Evolutionary conservation across 2,329 filamentous ascomycete genomes (phyloP).

Genomic region (Rutstroemia sp.): DNA sequence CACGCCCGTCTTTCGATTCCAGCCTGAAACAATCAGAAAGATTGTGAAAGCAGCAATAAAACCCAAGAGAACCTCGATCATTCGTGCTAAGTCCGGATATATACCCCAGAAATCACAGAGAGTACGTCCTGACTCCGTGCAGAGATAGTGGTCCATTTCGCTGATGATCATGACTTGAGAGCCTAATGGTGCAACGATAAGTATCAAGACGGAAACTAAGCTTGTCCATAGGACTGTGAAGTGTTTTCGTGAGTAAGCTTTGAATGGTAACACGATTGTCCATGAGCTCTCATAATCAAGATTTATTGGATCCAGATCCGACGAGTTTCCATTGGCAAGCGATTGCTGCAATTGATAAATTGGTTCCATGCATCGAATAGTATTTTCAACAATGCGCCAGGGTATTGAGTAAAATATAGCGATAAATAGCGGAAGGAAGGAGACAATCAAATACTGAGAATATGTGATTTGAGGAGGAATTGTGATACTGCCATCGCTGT

Average conservation of each 20-base stretch:
- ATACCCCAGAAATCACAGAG: not conserved
- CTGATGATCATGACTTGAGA: not conserved
- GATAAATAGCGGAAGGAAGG: not conserved
- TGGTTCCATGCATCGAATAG: not conserved
- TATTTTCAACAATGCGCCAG: constrained; percentile 2
- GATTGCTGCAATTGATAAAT: not conserved
- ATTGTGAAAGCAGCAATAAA: not conserved
- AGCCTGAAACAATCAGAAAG: not conserved
- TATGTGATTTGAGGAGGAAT: too few species aligned
- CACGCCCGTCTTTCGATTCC: not conserved
- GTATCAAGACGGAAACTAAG: not conserved
- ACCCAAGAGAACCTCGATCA: not conserved
- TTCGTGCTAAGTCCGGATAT: not conserved
- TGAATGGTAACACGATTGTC: not conserved
- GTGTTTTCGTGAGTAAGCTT: not conserved
- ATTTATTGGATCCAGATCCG: not conserved
- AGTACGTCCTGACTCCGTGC: not conserved
- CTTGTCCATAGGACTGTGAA: not conserved
- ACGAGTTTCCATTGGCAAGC: not conserved
- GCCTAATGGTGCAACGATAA: not conserved
- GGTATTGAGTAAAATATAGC: not conserved
- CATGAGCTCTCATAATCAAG: not conserved
- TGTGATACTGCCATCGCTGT: not conserved
- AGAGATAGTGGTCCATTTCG: not conserved
- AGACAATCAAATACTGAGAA: not conserved